Evolutionary conservation across 352 stramenopile species (phyloP).

Genomic region (Globisporangium uncinulatum): DNA sequence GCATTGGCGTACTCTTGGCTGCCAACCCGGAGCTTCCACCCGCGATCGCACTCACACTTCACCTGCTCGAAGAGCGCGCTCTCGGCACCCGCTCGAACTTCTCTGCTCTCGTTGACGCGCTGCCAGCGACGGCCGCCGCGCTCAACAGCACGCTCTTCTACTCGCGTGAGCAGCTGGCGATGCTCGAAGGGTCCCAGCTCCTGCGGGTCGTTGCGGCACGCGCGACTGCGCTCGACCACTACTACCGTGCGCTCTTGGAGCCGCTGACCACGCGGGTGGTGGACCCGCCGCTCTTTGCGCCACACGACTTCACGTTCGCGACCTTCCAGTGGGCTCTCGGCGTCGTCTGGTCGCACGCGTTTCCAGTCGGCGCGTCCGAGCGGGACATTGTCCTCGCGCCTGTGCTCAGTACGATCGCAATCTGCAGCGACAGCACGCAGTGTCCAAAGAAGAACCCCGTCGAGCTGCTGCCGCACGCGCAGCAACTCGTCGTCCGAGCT

Average conservation of each 20-base stretch:
- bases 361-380: slow-evolving; percentile 20
- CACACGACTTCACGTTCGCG: slow-evolving; percentile 35
- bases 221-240: slow-evolving; percentile 26
- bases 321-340: slow-evolving; percentile 42
- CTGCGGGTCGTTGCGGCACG: slow-evolving; percentile 22
- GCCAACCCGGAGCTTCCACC: slow-evolving; percentile 41
- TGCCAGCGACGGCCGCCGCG: slow-evolving; percentile 12
- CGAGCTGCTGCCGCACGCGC: slow-evolving; percentile 17
- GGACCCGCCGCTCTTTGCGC: slow-evolving; percentile 38
- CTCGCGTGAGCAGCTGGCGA: slow-evolving; percentile 21
- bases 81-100: slow-evolving; percentile 35
- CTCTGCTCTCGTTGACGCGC: slow-evolving; percentile 21
- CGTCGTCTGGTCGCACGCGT: slow-evolving; percentile 34
- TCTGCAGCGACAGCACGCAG: slow-evolving; percentile 25
- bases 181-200: slow-evolving; percentile 34
- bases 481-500: slow-evolving; percentile 33
- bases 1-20: slow-evolving; percentile 30
- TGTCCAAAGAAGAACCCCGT: slow-evolving; percentile 22
- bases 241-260: slow-evolving; percentile 29
- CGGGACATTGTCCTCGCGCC: slow-evolving; percentile 31
- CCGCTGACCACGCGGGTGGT: slow-evolving; percentile 33
- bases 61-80: slow-evolving; percentile 40
- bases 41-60: slow-evolving; percentile 30
- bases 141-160: slow-evolving; percentile 49
- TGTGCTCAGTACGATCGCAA: slow-evolving; percentile 30